Evolutionary conservation across 225 moss, liverwort and hornwort genomes (phyloP).

Genomic region (Pseudoscleropodium purum): DNA sequence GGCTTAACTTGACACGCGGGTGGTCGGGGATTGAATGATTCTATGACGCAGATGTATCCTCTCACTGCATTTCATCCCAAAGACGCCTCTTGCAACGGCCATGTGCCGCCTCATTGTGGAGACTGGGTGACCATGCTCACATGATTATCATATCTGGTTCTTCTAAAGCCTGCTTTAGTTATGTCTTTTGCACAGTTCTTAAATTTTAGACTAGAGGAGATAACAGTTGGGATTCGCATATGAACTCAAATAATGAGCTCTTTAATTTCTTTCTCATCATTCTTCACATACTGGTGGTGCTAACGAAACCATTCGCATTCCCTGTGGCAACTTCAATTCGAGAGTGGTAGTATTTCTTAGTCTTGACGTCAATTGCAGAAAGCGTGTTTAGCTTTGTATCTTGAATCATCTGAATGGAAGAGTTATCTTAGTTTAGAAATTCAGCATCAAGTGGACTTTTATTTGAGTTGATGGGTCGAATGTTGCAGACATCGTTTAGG

Average conservation of each 20-base stretch:
- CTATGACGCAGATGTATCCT: constrained; percentile 24
- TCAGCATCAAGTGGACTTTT: neutral
- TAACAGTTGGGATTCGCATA: neutral
- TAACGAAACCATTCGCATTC: neutral
- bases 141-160: neutral
- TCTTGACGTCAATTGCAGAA: neutral
- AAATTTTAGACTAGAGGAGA: neutral
- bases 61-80: constrained; percentile 27
- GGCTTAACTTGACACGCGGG: neutral
- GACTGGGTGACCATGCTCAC: constrained; percentile 24
- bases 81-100: constrained; percentile 15
- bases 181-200: neutral
- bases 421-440: neutral
- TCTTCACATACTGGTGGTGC: neutral
- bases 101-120: constrained; percentile 44
- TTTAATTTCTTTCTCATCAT: neutral
- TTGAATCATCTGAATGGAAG: neutral
- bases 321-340: neutral
- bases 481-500: neutral
- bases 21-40: neutral
- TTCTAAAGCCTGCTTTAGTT: neutral
- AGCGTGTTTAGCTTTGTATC: neutral
- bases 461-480: neutral
- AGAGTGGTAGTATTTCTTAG: neutral
- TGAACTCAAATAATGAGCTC: neutral